Conservation (phyloP, 2,329 filamentous ascomycete species). For the Teratosphaeria viscida region DNA sequence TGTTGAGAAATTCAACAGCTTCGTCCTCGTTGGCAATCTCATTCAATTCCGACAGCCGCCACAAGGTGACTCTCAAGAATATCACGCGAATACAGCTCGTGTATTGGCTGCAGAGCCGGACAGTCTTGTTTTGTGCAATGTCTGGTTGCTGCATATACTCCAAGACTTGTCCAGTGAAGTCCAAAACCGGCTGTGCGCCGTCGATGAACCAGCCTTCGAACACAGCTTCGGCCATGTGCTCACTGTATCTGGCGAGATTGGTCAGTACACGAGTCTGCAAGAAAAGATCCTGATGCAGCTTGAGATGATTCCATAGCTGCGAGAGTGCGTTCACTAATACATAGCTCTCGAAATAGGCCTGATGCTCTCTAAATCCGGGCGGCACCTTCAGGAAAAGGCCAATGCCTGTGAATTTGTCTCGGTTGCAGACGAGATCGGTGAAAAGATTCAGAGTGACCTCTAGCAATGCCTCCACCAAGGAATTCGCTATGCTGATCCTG, state of each 20-base stretch:
- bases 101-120: slow-evolving; percentile 81
- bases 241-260: slow-evolving; percentile 71
- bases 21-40: slow-evolving; percentile 52
- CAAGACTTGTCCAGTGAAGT: slow-evolving; percentile 73
- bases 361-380: slow-evolving; percentile 86
- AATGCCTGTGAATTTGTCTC: slow-evolving; percentile 86
- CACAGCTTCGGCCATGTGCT: slow-evolving; percentile 77
- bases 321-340: slow-evolving; percentile 65
- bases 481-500: slow-evolving; percentile 48
- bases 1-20: slow-evolving; percentile 63
- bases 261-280: slow-evolving; percentile 74
- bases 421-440: slow-evolving; percentile 69
- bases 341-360: slow-evolving; percentile 91
- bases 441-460: slow-evolving; percentile 73
- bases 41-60: slow-evolving; percentile 76
- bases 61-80: slow-evolving; percentile 67
- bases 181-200: slow-evolving; percentile 70
- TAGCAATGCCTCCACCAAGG: slow-evolving; percentile 64
- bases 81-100: slow-evolving; percentile 65
- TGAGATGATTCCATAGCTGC: slow-evolving; percentile 58
- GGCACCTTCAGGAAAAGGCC: slow-evolving; percentile 78
- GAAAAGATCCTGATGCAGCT: slow-evolving; percentile 60
- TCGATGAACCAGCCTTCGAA: slow-evolving; percentile 96
- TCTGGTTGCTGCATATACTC: slow-evolving; percentile 85
- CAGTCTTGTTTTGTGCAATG: slow-evolving; percentile 68